Evolutionary conservation across 768 basidiomycete genomes (phyloP).

Genomic region (Mycena pura): DNA sequence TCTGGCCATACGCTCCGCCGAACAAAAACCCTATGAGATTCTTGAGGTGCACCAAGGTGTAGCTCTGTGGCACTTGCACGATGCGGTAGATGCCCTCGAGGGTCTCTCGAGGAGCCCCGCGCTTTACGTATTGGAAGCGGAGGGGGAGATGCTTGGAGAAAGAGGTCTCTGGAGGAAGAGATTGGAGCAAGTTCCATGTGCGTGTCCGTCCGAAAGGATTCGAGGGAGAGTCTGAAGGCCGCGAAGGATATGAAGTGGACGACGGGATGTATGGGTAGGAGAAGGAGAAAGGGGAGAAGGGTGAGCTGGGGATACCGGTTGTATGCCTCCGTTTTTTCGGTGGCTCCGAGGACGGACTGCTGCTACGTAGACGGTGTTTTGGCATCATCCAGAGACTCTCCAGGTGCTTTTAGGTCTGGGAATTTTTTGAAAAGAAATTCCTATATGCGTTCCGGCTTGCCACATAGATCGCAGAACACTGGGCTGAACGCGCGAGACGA

Average conservation of each 20-base stretch:
- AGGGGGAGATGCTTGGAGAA: slow-evolving; percentile 69
- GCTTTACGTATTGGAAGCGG: slow-evolving; percentile 32
- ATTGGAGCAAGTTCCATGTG: slow-evolving; percentile 44
- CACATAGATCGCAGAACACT: no score
- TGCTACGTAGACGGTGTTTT: slow-evolving; percentile 3
- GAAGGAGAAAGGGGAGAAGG: slow-evolving; percentile 5
- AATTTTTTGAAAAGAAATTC: background rate
- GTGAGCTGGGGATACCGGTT: background rate
- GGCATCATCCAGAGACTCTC: slow-evolving; percentile 16
- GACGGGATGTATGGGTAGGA: background rate
- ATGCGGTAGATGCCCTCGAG: slow-evolving; percentile 66
- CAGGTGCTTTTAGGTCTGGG: no score
- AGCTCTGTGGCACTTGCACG: slow-evolving; percentile 73
- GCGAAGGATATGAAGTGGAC: slow-evolving; percentile 44
- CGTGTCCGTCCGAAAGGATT: slow-evolving; percentile 73
- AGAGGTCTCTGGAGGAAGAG: slow-evolving; percentile 50
- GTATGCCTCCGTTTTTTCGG: slow-evolving; percentile 16
- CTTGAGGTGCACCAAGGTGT: slow-evolving; percentile 71
- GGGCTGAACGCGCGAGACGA: no score
- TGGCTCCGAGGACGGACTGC: slow-evolving; percentile 14
- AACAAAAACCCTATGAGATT: slow-evolving; percentile 70
- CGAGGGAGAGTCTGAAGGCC: slow-evolving; percentile 71
- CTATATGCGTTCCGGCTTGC: no score
- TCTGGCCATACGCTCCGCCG: slow-evolving; percentile 35
- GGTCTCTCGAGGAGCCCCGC: slow-evolving; percentile 16